These are phyloP conservation scores for Lecanicillium sp. DNA, from an alignment of 2,329 filamentous ascomycete species.

Conservation along the genomic window DNA sequence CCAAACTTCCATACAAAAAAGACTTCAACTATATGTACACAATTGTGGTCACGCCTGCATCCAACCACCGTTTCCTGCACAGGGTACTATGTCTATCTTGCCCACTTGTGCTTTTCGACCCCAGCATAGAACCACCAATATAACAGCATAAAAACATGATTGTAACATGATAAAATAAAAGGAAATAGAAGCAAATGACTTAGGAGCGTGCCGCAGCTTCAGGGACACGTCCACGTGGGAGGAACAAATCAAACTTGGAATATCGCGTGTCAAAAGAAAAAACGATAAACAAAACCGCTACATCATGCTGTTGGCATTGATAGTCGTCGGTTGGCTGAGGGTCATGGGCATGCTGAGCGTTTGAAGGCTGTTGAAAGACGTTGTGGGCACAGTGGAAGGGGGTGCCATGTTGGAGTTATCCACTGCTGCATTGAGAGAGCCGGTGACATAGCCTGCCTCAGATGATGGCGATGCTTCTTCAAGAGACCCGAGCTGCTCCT, in stretches of 20 bases:
- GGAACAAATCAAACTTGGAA: conserved; percentile 7
- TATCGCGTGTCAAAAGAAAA: conserved; percentile 7
- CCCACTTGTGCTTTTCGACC: conserved; percentile 1
- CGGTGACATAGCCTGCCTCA: conserved; percentile 52
- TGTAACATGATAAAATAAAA: conserved; percentile 5
- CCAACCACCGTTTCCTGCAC: conserved; percentile 4
- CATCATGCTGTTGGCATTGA: conserved; percentile 38
- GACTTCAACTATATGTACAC: conserved; percentile 23
- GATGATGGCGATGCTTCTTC: conserved; percentile 72
- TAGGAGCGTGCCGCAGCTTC: neutral
- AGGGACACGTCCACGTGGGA: conserved; percentile 5
- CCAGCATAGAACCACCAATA: too few relatives aligned
- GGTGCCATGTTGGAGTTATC: conserved; percentile 22
- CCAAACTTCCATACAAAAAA: conserved; percentile 4
- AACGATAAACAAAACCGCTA: conserved; percentile 15
- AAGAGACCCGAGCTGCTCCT: conserved; percentile 73
- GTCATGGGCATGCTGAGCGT: conserved; percentile 58
- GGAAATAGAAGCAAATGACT: conserved; percentile 6
- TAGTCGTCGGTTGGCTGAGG: conserved; percentile 45
- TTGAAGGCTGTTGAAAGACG: conserved; percentile 48
- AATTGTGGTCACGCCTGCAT: conserved; percentile 13
- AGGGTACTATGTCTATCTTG: conserved; percentile 10
- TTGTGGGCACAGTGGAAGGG: conserved; percentile 16
- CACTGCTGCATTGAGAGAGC: conserved; percentile 38
- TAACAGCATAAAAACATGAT: conserved; percentile 13